phyloP scores from a whole-genome alignment of 176 grass and related monocot genomes.

The Cenchrus purpureus region DNA sequence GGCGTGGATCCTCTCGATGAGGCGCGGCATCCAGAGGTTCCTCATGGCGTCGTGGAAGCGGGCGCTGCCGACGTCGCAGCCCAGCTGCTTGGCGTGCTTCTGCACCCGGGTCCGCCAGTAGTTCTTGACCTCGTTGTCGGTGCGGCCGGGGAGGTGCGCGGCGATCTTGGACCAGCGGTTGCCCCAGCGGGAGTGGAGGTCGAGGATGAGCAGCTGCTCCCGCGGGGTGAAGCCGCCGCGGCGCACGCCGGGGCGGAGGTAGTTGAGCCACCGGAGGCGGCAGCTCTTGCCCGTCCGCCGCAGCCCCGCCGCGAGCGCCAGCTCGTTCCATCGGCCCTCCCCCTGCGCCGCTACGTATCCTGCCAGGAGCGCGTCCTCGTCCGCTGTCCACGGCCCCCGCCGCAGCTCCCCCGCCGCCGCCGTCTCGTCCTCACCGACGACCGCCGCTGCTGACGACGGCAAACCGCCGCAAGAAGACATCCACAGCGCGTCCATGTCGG shows the following conservation, averaged over 20 bases:
- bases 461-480: background rate
- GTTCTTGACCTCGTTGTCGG: conserved; percentile 94
- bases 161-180: conserved; percentile 93
- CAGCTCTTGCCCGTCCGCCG: conserved; percentile 90
- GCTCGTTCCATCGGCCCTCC: conserved; percentile 84
- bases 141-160: conserved; percentile 65
- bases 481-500: conserved; percentile 24
- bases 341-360: conserved; percentile 55
- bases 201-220: conserved; percentile 94
- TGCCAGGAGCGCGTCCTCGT: conserved; percentile 68
- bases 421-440: background rate
- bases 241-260: conserved; percentile 86
- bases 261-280: conserved; percentile 91
- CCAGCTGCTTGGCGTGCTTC: conserved; percentile 84
- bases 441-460: background rate
- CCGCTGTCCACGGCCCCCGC: conserved; percentile 74
- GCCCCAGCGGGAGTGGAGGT: conserved; percentile 93
- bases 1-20: conserved; percentile 72
- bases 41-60: conserved; percentile 74
- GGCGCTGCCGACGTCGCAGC: conserved; percentile 71
- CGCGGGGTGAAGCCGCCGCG: conserved; percentile 76
- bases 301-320: conserved; percentile 64
- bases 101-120: conserved; percentile 92
- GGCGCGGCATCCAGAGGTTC: conserved; percentile 81
- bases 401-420: conserved; percentile 25